These are phyloP conservation scores for Neofusicoccum ribis DNA, from an alignment of 2,329 filamentous ascomycete species.

Conservation along the genomic window DNA sequence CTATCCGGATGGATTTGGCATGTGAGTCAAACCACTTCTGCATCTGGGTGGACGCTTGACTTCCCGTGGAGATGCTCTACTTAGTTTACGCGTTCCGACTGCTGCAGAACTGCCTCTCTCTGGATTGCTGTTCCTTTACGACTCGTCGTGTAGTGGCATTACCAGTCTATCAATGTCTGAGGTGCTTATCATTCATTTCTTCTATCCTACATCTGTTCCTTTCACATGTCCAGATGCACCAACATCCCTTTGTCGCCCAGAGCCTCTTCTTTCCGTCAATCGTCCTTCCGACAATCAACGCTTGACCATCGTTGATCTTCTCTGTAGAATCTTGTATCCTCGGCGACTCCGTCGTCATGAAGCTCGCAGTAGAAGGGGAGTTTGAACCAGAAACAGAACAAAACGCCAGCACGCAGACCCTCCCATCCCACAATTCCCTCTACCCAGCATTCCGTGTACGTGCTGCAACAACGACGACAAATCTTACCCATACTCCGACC, in stretches of 20 bases:
- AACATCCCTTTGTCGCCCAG: not conserved
- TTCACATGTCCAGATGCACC: conserved; percentile 12
- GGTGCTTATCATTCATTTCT: not conserved
- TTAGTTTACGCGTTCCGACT: no score
- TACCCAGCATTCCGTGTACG: not conserved
- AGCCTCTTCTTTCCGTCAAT: not conserved
- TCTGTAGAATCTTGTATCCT: not conserved
- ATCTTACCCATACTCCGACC: conserved; percentile 6
- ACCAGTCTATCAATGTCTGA: not conserved
- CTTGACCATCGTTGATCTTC: not conserved
- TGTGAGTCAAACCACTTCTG: no score
- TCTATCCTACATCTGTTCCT: conserved; percentile 8
- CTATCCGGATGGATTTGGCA: no score
- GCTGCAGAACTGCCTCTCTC: no score
- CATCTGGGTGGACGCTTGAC: no score
- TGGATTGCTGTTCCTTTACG: no score
- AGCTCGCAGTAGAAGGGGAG: not conserved
- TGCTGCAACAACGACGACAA: not conserved
- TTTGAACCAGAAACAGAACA: not conserved
- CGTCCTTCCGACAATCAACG: not conserved
- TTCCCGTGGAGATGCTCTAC: no score
- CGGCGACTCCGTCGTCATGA: not conserved
- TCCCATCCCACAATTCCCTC: not conserved
- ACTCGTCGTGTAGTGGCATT: not conserved
- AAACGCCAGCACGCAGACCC: conserved; percentile 4